A percentile compares a stretch with the other conserved stretches of the same genome.
Conservation (phyloP, 345 rosid genomes). For the Linum tenue region DNA sequence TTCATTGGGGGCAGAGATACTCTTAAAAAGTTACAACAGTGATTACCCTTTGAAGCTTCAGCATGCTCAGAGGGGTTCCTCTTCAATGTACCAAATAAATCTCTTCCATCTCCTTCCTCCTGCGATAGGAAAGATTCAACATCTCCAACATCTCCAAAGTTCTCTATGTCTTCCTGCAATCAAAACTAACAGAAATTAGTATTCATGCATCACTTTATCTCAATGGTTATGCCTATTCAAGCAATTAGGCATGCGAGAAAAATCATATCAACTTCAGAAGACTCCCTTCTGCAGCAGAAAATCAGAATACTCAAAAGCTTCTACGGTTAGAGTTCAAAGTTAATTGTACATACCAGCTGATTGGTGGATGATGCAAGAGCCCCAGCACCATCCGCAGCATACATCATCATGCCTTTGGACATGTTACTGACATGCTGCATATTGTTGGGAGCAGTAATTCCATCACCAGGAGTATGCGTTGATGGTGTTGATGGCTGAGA, state of each 20-base stretch:
- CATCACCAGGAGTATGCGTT: conserved; percentile 90
- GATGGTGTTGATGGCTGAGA: conserved; percentile 98
- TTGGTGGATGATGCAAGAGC: conserved; percentile 83
- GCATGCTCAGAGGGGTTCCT: conserved; percentile 64
- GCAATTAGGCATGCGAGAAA: background rate
- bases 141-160: conserved; percentile 90
- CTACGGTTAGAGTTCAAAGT: background rate
- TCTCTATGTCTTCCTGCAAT: conserved; percentile 91
- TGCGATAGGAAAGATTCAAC: conserved; percentile 92
- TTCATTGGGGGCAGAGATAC: conserved; percentile 12
- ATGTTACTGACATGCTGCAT: conserved; percentile 71
- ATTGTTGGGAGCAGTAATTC: conserved; percentile 60
- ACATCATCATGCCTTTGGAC: conserved; percentile 77
- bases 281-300: background rate
- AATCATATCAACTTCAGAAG: background rate
- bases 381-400: conserved; percentile 79
- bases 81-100: conserved; percentile 70
- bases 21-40: background rate
- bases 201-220: background rate
- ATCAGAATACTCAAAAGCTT: background rate
- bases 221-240: background rate
- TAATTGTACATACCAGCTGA: conserved; percentile 54
- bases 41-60: conserved; percentile 69
- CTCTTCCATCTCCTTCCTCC: conserved; percentile 89
- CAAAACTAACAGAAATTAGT: conserved; percentile 3